phyloP scores from a whole-genome alignment of 176 grass and related monocot species.

The Hordeum vulgare region DNA sequence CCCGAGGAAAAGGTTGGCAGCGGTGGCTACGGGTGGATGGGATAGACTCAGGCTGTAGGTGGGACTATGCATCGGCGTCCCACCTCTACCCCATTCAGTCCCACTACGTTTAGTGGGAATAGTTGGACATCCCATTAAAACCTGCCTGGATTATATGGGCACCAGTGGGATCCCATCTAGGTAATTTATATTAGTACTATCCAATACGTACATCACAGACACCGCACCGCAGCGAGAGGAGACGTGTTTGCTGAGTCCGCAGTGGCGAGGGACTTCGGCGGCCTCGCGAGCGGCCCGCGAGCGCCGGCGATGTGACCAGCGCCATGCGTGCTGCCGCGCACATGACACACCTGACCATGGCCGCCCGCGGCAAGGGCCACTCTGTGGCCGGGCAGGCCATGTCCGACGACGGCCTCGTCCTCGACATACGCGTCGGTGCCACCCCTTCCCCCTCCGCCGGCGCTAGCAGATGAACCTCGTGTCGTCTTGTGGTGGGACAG shows the following conservation, averaged over 20 bases:
- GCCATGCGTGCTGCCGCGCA: constrained; percentile 41
- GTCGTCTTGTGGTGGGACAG: not conserved
- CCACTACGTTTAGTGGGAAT: no score
- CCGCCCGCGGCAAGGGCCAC: constrained; percentile 93
- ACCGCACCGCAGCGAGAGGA: not conserved
- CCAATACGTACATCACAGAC: no score
- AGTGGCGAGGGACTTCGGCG: constrained; percentile 76
- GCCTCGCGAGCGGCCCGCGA: constrained; percentile 43
- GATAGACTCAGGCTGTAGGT: no score
- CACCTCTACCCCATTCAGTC: no score
- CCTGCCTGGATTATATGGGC: no score
- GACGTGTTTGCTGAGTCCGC: not conserved
- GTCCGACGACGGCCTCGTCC: constrained; percentile 59
- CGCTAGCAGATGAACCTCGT: constrained; percentile 22
- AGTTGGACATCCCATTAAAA: no score
- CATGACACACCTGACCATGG: constrained; percentile 39
- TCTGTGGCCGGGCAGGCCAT: constrained; percentile 71
- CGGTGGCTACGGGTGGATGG: no score
- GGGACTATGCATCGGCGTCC: no score
- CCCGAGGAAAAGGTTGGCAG: no score
- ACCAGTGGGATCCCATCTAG: no score
- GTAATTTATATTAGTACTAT: no score
- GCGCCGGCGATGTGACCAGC: constrained; percentile 46
- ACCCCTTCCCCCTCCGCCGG: no score
- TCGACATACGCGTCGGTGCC: constrained; percentile 95